Evolutionary conservation across 768 basidiomycete species (phyloP), one percentile per base, ranked within the genome.

Genomic region (Crassisporium funariophilum): DNA sequence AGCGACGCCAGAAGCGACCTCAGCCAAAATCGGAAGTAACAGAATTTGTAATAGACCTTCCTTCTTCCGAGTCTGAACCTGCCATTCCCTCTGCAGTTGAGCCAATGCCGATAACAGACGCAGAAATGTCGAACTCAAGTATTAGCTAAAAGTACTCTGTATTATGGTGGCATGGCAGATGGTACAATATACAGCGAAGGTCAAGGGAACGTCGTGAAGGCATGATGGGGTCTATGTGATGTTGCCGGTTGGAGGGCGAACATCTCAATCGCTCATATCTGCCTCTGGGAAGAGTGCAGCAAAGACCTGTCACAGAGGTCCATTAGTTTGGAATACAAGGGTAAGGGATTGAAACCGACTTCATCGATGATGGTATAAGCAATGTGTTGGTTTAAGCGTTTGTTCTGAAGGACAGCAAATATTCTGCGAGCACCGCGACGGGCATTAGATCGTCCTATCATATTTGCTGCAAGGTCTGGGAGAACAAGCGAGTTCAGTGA

Each of bases 391-490:
- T 95, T 97, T 23, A 98, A 74, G n/a, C 95, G 81, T 37, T 84
- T 80, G 62, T 98, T 97, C 67, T 99, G 97, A 34, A 98, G 63
- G 2, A 95, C 92, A 4, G 93, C 86, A 63, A 98, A 98, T 50
- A 97, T 89, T 39, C 93, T 78, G 31, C 93, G 78, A 7, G 95
- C 94, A 12, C 95, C 97, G 34, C 94, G 79, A 10, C 94, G 82
- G 13, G 95, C 94, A 61, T 99, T 98, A 3, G 90, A 86, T 22
- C 94, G 80, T n/a, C 97, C 97, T 55, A 98, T 98, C 88, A 98
- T 93, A 58, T 97, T 98, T 5, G 95, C 92, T 23, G 91, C 94
- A 42, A 98, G 69, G 60, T 98, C 95, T 97, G 31, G 16, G 46
- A 17, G 40, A 36, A 31, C 10, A 38, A 22, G n/a, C n/a, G n/a